Conservation (phyloP, 306 rosid genomes). For the Senna tora region DNA sequence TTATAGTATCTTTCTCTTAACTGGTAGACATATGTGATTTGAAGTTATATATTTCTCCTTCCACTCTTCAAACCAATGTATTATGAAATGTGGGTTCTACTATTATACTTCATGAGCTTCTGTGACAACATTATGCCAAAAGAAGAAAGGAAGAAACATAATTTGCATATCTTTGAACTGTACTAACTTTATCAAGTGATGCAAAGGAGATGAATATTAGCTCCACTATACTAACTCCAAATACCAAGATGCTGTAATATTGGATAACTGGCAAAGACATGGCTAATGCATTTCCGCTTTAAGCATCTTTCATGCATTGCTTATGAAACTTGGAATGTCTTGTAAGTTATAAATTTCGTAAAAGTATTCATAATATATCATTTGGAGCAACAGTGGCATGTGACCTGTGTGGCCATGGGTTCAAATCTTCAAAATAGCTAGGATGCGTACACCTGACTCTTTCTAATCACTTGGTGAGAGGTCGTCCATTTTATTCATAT, state of each 20-base stretch:
- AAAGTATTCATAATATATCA: background rate
- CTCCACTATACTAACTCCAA: background rate
- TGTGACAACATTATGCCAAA: background rate
- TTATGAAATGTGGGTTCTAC: background rate
- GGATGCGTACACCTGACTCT: no score
- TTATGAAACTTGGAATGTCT: slow-evolving; percentile 19
- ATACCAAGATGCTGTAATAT: slow-evolving; percentile 23
- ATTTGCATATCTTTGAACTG: background rate
- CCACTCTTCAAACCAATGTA: slow-evolving; percentile 4
- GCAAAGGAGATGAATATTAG: background rate
- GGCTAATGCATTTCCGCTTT: slow-evolving; percentile 1
- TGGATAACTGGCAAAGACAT: slow-evolving; percentile 12
- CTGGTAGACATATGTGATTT: slow-evolving; percentile 17
- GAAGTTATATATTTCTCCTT: background rate
- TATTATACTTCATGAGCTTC: slow-evolving; percentile 11
- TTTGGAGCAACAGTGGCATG: no score
- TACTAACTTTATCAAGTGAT: slow-evolving; percentile 6
- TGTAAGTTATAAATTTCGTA: background rate
- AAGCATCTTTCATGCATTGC: slow-evolving; percentile 27
- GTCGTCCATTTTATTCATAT: no score
- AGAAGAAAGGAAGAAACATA: background rate
- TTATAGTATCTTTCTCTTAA: no score
- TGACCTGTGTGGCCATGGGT: no score
- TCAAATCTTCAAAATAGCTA: no score
- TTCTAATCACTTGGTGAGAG: no score